Conservation (phyloP, 2,329 filamentous ascomycete genomes). For the Fusarium sp. region DNA sequence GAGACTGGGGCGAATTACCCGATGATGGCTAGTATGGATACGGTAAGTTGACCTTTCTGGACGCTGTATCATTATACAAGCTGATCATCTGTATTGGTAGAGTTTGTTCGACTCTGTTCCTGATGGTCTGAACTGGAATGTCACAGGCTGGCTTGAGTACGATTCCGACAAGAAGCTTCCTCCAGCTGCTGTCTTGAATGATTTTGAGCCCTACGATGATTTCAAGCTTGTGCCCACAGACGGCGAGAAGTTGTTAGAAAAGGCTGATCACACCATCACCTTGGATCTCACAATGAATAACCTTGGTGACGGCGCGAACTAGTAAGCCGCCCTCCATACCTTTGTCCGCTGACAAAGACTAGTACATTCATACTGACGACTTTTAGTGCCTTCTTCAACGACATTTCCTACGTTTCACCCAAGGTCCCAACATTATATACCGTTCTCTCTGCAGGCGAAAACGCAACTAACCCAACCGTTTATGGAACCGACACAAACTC, state of each 20-base stretch:
- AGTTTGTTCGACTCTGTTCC: not conserved
- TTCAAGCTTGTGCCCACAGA: not conserved
- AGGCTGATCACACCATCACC: not conserved
- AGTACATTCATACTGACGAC: fast-evolving
- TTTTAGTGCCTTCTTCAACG: not conserved
- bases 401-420: not conserved
- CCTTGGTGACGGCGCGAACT: not conserved
- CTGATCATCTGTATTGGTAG: not conserved
- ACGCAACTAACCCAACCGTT: not conserved
- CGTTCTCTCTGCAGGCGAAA: not conserved
- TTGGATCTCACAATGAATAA: not conserved
- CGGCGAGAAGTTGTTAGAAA: not conserved
- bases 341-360: not conserved
- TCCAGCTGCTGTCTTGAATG: not conserved
- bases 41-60: fast-evolving
- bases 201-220: not conserved
- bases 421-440: not conserved
- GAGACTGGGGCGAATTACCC: not conserved
- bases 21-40: not conserved
- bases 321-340: not conserved
- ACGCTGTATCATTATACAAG: fast-evolving
- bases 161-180: not conserved
- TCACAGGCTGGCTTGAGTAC: not conserved
- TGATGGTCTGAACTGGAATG: not conserved
- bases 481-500: not conserved